Base-by-base conservation (phyloP, 768 basidiomycete species). In the Pholiota molesta region DNA sequence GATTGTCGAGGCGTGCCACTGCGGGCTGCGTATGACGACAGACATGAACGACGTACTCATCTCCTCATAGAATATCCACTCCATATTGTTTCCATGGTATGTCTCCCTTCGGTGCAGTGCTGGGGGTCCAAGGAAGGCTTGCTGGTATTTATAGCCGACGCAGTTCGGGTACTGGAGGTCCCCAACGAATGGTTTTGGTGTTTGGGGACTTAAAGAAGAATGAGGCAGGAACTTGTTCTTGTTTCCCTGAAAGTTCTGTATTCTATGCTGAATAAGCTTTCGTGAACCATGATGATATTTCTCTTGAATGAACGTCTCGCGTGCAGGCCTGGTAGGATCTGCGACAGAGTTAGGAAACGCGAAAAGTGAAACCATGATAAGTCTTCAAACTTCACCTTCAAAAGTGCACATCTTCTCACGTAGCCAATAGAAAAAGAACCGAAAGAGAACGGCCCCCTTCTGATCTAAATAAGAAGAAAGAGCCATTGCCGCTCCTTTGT, bases 371-470 rank as follows among this genome's bases (percentile, higher is more conserved):
- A 49, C 21, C 23, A 49, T 9, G 47, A 49, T n/a, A 49, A 9
- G 23, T 26, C 21, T 49, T 26, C 26, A 26, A 26, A 26, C 26
- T 26, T 49, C 21, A 11, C 7, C 47, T 49, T 49, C 47, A 49
- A 49, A 49, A 49, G 47, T 49, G 47, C 47, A 49, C 7, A 49
- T 49, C 47, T 49, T 49, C 47, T 49, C 47, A 49, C 47, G 47
- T 49, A 2, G 21, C 47, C 16, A 26, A 7, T 9, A 26, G 47
- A 49, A 2, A 26, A 21, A 11, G 47, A 49, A 26, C 47, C 47
- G 47, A 26, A 44, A 17, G 42, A 49, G 23, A 26, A 14, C 23
- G 47, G 47, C 9, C 23, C 23, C 47, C 26, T 3, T 45, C n/a
- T 49, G 47, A 5, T 49, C 47, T 13, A 21, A 49, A 49, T 26